Evolutionary conservation across 2,329 filamentous ascomycete species (phyloP).

Genomic region (Beauveria caledonica): DNA sequence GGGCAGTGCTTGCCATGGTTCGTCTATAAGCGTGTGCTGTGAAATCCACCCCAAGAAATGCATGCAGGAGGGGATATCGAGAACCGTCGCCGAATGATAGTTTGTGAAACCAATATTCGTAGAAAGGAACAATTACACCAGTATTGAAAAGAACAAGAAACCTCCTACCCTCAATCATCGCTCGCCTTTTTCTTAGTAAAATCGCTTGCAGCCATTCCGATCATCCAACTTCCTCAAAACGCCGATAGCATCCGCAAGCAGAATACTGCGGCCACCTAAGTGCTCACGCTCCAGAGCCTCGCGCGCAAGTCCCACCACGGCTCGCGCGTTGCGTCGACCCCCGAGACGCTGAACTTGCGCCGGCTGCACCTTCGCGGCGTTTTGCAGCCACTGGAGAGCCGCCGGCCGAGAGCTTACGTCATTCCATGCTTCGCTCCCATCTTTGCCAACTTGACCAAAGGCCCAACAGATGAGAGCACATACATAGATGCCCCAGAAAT

Average conservation of each 20-base stretch:
- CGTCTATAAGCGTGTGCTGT: conserved; percentile 6
- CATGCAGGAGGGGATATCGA: background rate
- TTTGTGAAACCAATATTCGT: background rate
- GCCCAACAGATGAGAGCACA: conserved; percentile 54
- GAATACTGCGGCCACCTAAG: conserved; percentile 37
- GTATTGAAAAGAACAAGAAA: background rate
- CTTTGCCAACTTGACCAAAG: conserved; percentile 30
- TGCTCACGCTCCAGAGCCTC: conserved; percentile 41
- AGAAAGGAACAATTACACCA: background rate
- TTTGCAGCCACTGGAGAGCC: conserved; percentile 30
- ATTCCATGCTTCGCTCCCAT: conserved; percentile 15
- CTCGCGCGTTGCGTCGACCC: conserved; percentile 33
- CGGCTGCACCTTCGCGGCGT: conserved; percentile 32
- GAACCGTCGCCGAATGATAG: background rate
- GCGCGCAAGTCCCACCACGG: conserved; percentile 40
- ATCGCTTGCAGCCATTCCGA: conserved; percentile 33
- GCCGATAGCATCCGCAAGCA: conserved; percentile 45
- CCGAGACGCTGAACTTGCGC: conserved; percentile 31
- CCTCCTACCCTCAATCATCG: background rate
- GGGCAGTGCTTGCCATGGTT: background rate
- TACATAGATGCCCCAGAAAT: conserved; percentile 49
- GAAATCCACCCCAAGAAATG: background rate
- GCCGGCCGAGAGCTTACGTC: conserved; percentile 19
- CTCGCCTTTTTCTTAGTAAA: conserved; percentile 19
- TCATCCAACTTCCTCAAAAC: conserved; percentile 46